These are phyloP conservation scores for Acanthochlamys bracteata DNA, from an alignment of 106 monocot species.

Conservation along the genomic window DNA sequence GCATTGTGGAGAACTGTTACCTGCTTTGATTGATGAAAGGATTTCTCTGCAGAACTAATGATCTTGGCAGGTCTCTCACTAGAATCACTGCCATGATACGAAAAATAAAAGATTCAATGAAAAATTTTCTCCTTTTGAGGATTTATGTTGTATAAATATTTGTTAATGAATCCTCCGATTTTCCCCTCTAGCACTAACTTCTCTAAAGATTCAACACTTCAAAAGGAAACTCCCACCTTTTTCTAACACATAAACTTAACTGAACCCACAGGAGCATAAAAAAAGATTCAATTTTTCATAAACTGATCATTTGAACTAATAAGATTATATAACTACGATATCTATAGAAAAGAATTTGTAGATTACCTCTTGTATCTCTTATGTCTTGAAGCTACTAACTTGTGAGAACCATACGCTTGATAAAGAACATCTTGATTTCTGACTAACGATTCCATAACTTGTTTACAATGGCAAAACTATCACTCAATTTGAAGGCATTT, in stretches of 20 bases:
- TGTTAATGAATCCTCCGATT: background rate
- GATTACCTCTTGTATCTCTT: constrained; percentile 1
- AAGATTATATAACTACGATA: background rate
- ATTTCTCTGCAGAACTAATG: background rate
- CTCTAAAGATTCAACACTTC: background rate
- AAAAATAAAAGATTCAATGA: background rate
- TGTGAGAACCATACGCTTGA: background rate
- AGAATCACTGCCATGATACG: constrained; percentile 2
- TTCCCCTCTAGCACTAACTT: background rate
- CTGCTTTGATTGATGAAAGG: background rate
- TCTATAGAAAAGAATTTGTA: background rate
- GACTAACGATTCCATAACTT: background rate
- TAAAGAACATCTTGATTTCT: background rate
- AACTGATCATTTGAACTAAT: background rate
- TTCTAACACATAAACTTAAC: no score
- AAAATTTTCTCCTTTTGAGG: background rate
- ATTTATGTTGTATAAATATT: background rate
- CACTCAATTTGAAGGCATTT: background rate
- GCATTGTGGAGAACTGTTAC: background rate
- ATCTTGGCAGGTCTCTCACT: background rate
- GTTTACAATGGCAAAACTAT: background rate
- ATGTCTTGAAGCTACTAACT: background rate
- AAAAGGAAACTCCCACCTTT: background rate
- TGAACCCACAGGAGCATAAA: no score
- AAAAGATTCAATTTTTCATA: no score